These are phyloP conservation scores for Corynascus novoguineensis DNA, from an alignment of 495 filamentous ascomycete species.

Conservation along the genomic window DNA sequence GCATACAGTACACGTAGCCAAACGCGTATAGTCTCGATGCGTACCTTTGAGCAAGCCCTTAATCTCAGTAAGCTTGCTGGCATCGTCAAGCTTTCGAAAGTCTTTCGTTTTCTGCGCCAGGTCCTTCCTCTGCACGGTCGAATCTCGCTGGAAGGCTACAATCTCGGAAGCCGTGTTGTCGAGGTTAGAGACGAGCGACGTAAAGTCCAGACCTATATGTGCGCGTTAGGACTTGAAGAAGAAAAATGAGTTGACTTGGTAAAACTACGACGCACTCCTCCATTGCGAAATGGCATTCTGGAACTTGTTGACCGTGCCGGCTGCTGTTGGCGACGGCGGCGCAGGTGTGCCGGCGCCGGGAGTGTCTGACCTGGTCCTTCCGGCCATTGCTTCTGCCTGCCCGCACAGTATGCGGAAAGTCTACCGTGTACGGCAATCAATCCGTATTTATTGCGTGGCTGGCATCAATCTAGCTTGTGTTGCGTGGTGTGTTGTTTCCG, in stretches of 20 bases:
- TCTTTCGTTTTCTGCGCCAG: conserved; percentile 98
- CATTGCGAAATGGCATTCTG: conserved; percentile 92
- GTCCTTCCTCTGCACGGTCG: conserved; percentile 90
- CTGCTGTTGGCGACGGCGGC: conserved; percentile 12
- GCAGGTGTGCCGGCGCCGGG: conserved; percentile 17
- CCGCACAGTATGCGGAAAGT: neutral
- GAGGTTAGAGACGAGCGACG: conserved; percentile 76
- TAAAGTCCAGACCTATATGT: conserved; percentile 79
- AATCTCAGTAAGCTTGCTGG: conserved; percentile 77
- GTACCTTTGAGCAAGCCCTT: conserved; percentile 83
- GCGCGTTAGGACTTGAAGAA: too few relatives aligned
- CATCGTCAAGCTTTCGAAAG: conserved; percentile 91
- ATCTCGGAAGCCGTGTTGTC: conserved; percentile 92
- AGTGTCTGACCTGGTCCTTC: conserved; percentile 20
- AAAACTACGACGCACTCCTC: conserved; percentile 62
- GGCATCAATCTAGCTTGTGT: conserved; percentile 17
- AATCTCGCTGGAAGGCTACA: conserved; percentile 82
- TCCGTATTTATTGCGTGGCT: conserved; percentile 11
- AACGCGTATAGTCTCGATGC: neutral
- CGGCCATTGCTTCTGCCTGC: conserved; percentile 27
- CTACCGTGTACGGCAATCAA: conserved; percentile 5
- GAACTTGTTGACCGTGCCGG: conserved; percentile 70
- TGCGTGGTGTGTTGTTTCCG: neutral
- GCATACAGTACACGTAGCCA: neutral
- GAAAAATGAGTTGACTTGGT: conserved; percentile 9